Conservation (phyloP, 495 filamentous ascomycete genomes). For the Annulohypoxylon nitens region DNA sequence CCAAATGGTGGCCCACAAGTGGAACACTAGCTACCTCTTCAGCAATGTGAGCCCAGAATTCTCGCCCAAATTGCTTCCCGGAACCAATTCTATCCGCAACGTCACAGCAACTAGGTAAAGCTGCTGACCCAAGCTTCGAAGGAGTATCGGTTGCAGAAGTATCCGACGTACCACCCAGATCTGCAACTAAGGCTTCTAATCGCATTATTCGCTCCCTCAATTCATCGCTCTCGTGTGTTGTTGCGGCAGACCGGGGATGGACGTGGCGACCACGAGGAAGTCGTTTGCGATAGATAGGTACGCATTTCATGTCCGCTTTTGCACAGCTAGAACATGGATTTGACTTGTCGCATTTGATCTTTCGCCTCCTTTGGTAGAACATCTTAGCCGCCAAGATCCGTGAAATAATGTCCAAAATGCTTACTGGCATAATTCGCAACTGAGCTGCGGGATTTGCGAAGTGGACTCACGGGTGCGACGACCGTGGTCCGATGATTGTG, state of each 20-base stretch:
- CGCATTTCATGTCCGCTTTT: slow-evolving; percentile 18
- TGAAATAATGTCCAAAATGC: neutral
- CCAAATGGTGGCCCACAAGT: neutral
- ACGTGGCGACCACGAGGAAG: slow-evolving; percentile 35
- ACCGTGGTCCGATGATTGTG: slow-evolving; percentile 6
- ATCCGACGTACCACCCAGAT: neutral
- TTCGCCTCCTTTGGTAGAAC: slow-evolving; percentile 19
- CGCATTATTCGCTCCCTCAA: slow-evolving; percentile 17
- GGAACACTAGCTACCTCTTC: slow-evolving; percentile 18
- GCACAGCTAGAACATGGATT: slow-evolving; percentile 35
- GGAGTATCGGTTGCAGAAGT: neutral
- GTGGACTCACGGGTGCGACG: neutral
- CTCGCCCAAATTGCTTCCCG: slow-evolving; percentile 13
- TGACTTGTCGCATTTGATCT: slow-evolving; percentile 40
- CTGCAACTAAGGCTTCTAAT: slow-evolving; percentile 12
- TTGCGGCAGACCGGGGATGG: slow-evolving; percentile 11
- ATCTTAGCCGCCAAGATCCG: neutral
- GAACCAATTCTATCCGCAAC: neutral
- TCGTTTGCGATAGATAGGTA: slow-evolving; percentile 36
- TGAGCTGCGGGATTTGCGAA: slow-evolving; percentile 19
- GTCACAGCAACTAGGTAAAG: neutral
- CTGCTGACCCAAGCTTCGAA: neutral
- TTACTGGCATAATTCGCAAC: slow-evolving; percentile 24
- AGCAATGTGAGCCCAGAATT: slow-evolving; percentile 22
- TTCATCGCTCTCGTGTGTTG: slow-evolving; percentile 2